Evolutionary conservation across 2,329 filamentous ascomycete genomes (phyloP).

Genomic region (Fusarium xyrophilum): DNA sequence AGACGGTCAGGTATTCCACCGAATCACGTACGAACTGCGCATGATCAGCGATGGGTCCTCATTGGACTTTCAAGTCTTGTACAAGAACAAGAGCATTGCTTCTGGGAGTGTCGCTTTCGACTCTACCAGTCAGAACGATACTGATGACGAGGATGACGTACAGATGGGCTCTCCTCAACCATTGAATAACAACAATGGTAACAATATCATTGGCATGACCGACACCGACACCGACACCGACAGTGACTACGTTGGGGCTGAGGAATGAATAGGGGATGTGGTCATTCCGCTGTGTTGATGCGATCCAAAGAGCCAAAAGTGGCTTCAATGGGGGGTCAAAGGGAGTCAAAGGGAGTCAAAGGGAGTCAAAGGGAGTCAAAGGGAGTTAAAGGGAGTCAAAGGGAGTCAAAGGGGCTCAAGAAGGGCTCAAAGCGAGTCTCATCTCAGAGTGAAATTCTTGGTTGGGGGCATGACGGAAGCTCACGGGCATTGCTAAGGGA

Average conservation of each 20-base stretch:
- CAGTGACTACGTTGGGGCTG: neutral
- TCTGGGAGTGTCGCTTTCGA: constrained; percentile 34
- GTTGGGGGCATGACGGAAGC: neutral
- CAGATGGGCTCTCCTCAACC: neutral
- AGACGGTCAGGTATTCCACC: constrained; percentile 4
- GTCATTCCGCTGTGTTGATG: neutral
- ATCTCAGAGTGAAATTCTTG: neutral
- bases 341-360: neutral
- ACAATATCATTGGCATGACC: neutral
- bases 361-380: neutral
- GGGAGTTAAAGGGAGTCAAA: neutral
- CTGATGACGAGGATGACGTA: neutral
- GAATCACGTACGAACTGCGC: constrained; percentile 33
- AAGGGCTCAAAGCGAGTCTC: neutral
- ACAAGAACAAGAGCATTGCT: constrained; percentile 31
- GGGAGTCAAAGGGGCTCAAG: neutral
- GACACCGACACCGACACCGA: neutral
- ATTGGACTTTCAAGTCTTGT: constrained; percentile 37
- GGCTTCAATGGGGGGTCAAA: neutral
- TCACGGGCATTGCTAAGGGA: neutral
- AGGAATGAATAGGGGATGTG: neutral
- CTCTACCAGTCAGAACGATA: constrained; percentile 1
- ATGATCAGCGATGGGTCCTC: constrained; percentile 38
- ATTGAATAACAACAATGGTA: neutral
- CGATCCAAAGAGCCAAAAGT: neutral